Base-by-base conservation (phyloP, 108 stramenopile species). In the Skeletonema menzelii region DNA sequence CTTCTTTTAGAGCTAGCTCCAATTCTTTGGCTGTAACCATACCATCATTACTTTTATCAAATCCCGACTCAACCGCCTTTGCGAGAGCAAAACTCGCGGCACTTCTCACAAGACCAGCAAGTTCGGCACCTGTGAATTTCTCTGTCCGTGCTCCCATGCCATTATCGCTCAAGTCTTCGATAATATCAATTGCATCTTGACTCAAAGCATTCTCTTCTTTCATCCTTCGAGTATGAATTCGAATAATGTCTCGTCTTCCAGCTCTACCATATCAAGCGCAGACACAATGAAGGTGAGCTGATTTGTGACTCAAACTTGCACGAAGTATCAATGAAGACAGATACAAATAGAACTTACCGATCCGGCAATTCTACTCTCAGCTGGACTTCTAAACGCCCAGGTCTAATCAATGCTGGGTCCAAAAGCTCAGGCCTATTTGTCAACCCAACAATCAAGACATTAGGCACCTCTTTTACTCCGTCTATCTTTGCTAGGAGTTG, bases 351-450 rank as follows among this genome's bases (percentile, higher is more conserved):
- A 15, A 42, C 40, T 42, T 42, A 24, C 34, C 64, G 32, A 76
- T 94, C 92, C 8, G 95, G 96, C 14, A 91, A 73, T 34, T 89
- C 84, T 3, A 96, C 84, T 15, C 90, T 80, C 27, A 95, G 73
- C 69, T 97, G 92, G 8, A 96, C 93, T 64, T 97, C 97, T 46
- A 96, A 74, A 8, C 97, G 82, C 31, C 97, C 97, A 4, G 95
- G 94, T 17, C 95, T 67, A 27, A 96, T 66, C 44, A 97, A 24
- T 19, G 83, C 91, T 15, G 87, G 88, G 67, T 97, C 97, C 10
- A 97, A 58, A 12, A 97, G 83, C 44, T 95, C 95, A 4, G 84
- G 89, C 40, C 95, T 62, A 59, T 97, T 97, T 3, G 97, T 97
- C 68, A 95, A 69, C 34, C 92, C 97, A 15, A 96, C 82, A 12